Evolutionary conservation across 225 moss, liverwort and hornwort species (phyloP).

Genomic region (Polytrichum commune): DNA sequence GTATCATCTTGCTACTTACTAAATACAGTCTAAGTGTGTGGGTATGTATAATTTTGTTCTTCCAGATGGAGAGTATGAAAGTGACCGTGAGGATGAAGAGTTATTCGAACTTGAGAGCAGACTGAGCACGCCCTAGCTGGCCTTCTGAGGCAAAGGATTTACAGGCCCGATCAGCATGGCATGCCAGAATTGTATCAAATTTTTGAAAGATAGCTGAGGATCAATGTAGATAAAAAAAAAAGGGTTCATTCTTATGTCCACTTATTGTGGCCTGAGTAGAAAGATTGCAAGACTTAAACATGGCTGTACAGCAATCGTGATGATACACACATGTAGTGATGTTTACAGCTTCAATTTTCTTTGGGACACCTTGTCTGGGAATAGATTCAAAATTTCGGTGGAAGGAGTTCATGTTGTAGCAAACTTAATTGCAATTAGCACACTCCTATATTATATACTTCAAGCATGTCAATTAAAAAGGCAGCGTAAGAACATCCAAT

Average conservation of each 20-base stretch:
- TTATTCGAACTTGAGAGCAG: slow-evolving; percentile 63
- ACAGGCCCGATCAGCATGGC: slow-evolving; percentile 4
- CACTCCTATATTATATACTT: neutral
- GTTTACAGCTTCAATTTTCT: slow-evolving; percentile 23
- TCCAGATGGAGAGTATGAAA: slow-evolving; percentile 59
- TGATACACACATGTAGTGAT: slow-evolving; percentile 39
- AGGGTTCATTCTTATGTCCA: slow-evolving; percentile 42
- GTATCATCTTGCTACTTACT: neutral
- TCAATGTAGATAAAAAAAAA: slow-evolving; percentile 47
- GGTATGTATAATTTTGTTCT: slow-evolving; percentile 19
- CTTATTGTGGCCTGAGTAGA: slow-evolving; percentile 43
- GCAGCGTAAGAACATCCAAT: neutral
- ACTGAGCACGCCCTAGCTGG: slow-evolving; percentile 47
- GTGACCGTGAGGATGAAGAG: slow-evolving; percentile 58
- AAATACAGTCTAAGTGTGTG: slow-evolving; percentile 12
- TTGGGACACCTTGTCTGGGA: slow-evolving; percentile 10
- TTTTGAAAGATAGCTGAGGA: slow-evolving; percentile 53
- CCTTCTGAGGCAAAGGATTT: slow-evolving; percentile 3
- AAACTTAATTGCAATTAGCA: slow-evolving; percentile 16
- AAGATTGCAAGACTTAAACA: slow-evolving; percentile 10
- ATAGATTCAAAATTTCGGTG: slow-evolving; percentile 4
- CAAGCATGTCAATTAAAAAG: no score
- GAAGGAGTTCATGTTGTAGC: slow-evolving; percentile 9
- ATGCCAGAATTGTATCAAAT: slow-evolving; percentile 42
- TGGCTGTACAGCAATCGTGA: slow-evolving; percentile 58